These are phyloP conservation scores for Juglanconis juglandina DNA, from an alignment of 2,329 filamentous ascomycete genomes.

Conservation along the genomic window DNA sequence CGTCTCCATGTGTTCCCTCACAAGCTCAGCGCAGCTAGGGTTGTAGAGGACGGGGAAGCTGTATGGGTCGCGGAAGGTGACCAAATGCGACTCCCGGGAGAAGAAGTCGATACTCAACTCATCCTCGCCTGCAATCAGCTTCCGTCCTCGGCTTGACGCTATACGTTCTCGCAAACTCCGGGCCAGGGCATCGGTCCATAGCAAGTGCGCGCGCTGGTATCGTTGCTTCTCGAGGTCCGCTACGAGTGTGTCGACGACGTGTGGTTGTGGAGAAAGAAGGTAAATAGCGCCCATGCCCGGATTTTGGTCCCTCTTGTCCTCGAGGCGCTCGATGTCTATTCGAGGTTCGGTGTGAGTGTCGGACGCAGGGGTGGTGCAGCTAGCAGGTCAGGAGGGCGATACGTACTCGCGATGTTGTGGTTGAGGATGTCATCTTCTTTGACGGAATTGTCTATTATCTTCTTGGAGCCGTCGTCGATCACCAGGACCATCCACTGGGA, in stretches of 20 bases:
- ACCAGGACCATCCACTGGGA: conserved; percentile 93
- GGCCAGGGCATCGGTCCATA: conserved; percentile 80
- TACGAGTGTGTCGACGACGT: conserved; percentile 90
- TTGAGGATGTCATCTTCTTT: conserved; percentile 97
- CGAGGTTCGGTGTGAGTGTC: conserved; percentile 11
- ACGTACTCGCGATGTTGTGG: conserved; percentile 87
- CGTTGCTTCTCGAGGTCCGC: conserved; percentile 83
- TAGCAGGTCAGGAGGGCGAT: neutral
- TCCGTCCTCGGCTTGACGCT: conserved; percentile 52
- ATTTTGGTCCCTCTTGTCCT: conserved; percentile 77
- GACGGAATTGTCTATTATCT: conserved; percentile 83
- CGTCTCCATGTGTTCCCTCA: conserved; percentile 77
- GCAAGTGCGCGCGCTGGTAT: conserved; percentile 74
- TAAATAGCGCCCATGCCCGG: conserved; percentile 94
- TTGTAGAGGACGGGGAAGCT: conserved; percentile 94
- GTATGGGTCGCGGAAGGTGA: conserved; percentile 92
- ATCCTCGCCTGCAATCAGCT: conserved; percentile 70
- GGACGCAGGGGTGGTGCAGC: conserved; percentile 10
- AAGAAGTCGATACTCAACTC: conserved; percentile 86
- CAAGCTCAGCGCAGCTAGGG: conserved; percentile 79
- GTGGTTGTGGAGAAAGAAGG: conserved; percentile 77
- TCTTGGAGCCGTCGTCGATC: conserved; percentile 77
- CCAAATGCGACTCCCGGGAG: conserved; percentile 83
- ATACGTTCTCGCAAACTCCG: conserved; percentile 69
- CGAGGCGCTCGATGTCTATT: conserved; percentile 89